A percentile compares a stretch with the other conserved stretches of the same genome.
Conservation (phyloP, 2,329 filamentous ascomycete genomes). For the Ceratocystis lukuohia region DNA sequence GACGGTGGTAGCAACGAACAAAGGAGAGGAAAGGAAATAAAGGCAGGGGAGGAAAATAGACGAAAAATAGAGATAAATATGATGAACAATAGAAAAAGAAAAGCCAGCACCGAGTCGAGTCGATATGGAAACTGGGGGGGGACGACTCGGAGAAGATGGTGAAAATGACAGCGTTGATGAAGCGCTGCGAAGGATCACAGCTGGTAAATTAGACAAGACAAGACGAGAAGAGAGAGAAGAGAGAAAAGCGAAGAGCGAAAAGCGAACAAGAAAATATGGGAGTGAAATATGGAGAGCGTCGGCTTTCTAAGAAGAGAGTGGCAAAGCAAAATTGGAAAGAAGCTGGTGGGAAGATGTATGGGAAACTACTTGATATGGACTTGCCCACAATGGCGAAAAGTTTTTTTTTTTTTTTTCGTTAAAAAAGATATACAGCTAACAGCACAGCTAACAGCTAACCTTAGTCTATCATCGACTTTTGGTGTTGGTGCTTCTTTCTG, state of each 20-base stretch:
- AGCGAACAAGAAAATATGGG: neutral
- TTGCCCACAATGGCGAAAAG: neutral
- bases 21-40: constrained; percentile 1
- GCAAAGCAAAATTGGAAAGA: neutral
- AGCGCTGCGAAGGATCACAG: constrained; percentile 6
- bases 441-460: no score
- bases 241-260: neutral
- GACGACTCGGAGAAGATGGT: neutral
- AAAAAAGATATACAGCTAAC: neutral
- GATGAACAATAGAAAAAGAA: neutral
- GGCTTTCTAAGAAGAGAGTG: neutral
- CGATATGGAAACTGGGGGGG: neutral
- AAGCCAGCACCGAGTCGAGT: neutral
- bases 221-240: neutral
- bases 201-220: constrained; percentile 2
- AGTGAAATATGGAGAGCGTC: neutral
- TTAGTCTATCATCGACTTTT: no score
- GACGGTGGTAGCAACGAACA: neutral
- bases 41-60: neutral
- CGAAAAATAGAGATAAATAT: constrained; percentile 6
- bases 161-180: constrained; percentile 1
- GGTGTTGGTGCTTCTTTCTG: no score
- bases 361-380: no score
- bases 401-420: rapidly evolving
- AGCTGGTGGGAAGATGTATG: neutral